phyloP scores from a whole-genome alignment of 139 green algal genomes.

The Chlorella sp. region DNA sequence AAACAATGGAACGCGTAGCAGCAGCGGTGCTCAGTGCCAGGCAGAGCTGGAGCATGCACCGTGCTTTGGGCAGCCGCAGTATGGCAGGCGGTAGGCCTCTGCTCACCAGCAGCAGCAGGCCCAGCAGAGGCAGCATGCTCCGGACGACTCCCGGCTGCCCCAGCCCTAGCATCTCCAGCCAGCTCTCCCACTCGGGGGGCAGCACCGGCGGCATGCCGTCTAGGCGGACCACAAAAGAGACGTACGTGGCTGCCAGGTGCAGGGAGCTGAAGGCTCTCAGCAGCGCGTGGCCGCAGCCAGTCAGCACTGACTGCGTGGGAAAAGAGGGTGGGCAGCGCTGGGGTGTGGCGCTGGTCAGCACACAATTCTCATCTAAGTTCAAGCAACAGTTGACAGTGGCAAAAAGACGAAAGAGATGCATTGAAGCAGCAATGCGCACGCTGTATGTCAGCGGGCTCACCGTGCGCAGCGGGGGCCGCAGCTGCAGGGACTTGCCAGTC shows the following conservation, averaged over 20 bases:
- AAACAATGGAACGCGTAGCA: conserved; percentile 5
- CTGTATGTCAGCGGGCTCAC: no score
- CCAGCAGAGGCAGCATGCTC: conserved; percentile 39
- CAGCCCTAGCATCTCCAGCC: conserved; percentile 30
- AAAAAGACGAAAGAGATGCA: no score
- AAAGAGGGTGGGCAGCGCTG: background rate
- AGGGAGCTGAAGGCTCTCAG: conserved; percentile 8
- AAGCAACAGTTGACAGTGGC: no score
- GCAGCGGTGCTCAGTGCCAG: no score
- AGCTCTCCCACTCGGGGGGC: background rate
- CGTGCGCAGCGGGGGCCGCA: conserved; percentile 21
- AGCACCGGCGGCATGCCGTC: conserved; percentile 8
- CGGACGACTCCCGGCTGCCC: conserved; percentile 4
- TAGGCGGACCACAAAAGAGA: conserved; percentile 17
- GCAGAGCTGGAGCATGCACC: no score
- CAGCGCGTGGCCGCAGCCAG: background rate
- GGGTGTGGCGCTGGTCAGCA: no score
- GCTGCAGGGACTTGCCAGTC: background rate
- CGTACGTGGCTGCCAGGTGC: conserved; percentile 35
- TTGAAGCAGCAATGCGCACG: no score
- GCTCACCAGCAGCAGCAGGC: conserved; percentile 38
- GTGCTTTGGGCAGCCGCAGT: background rate
- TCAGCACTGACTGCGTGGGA: background rate
- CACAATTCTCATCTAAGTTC: no score
- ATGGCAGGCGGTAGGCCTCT: background rate